Evolutionary conservation across 768 basidiomycete genomes (phyloP).

Genomic region (Trametes maxima): DNA sequence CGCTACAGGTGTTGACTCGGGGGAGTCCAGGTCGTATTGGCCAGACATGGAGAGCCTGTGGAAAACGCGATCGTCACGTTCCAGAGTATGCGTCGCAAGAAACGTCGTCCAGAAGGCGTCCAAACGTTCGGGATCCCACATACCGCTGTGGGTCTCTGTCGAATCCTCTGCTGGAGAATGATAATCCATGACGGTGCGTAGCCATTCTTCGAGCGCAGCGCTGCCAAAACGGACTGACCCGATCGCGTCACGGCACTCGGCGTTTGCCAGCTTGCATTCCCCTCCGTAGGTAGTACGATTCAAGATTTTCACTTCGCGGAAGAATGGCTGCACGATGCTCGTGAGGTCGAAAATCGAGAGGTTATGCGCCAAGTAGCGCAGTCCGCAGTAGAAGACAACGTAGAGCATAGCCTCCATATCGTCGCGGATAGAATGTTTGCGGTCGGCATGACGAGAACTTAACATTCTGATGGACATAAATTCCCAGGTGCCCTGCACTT

Average conservation of each 20-base stretch:
- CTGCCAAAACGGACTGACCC: background rate
- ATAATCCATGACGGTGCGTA: conserved; percentile 1
- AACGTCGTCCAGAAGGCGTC: conserved; percentile 8
- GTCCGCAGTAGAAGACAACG: background rate
- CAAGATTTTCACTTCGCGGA: background rate
- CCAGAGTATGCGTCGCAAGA: background rate
- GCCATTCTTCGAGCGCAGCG: background rate
- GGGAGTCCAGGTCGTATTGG: background rate
- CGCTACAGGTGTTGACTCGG: background rate
- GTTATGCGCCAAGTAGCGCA: background rate
- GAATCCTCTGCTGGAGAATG: background rate
- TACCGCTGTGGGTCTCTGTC: background rate
- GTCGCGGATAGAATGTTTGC: background rate
- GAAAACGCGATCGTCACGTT: conserved; percentile 1
- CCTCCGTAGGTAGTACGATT: background rate
- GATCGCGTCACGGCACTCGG: background rate
- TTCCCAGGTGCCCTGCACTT: background rate
- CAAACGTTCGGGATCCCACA: conserved; percentile 1
- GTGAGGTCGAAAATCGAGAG: background rate
- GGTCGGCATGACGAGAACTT: no score
- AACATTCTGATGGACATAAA: conserved; percentile 1
- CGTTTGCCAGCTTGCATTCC: background rate
- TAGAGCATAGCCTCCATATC: background rate
- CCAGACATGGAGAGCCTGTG: background rate
- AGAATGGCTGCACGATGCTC: background rate